Evolutionary conservation across 1,284 basidiomycete genomes (phyloP), one percentile per base, ranked within the genome.

Genomic region (Ustilago lituana): DNA sequence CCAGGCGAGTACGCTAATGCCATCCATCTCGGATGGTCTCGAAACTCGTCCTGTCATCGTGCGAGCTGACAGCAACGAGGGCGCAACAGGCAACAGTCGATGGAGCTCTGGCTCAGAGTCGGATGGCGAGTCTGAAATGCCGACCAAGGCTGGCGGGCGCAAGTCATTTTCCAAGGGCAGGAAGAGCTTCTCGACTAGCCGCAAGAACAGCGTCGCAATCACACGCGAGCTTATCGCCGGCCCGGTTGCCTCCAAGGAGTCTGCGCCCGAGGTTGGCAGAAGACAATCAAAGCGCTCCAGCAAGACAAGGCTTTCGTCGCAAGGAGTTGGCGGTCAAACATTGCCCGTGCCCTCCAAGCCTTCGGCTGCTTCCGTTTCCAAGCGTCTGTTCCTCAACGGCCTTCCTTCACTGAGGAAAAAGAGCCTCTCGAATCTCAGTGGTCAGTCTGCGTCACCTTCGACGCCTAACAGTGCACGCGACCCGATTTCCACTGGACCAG

Each of bases 81-180:
- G 4, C 2, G 35, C 49, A n/a, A 14, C 44, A 14, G 52, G 56
- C 52, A 62, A 50, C 40, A 74, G 72, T 35, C 51, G 64, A 23
- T 76, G 74, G 74, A 76, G 74, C 50, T 76, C 74, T 5, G 74
- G 72, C 6, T 76, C 74, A 11, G 74, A 76, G 17, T 64, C 62
- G 4, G 72, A 73, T 2, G 65, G 50, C 17, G 73, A 65, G 9
- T 38, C 49, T 19, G 51, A 46, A 17, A n/a, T 38, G 32, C 55
- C 69, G 23, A 56, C 24, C 45, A 63, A 46, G 19, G 48, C 17
- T 15, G 17, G 44, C 19, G 51, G 49, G 5, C 53, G 59, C 24
- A 63, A 53, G n/a, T 58, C 67, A n/a, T 57, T 63, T 27, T 61
- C 66, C 14, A 62, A 47, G 19, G 52, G 51, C 11, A 41, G 60